Percentiles rank a stretch among this genome's conserved stretches.
Evolutionary conservation across 371 early-diverging fungal species (phyloP).

Genomic region (Lichtheimia ornata): DNA sequence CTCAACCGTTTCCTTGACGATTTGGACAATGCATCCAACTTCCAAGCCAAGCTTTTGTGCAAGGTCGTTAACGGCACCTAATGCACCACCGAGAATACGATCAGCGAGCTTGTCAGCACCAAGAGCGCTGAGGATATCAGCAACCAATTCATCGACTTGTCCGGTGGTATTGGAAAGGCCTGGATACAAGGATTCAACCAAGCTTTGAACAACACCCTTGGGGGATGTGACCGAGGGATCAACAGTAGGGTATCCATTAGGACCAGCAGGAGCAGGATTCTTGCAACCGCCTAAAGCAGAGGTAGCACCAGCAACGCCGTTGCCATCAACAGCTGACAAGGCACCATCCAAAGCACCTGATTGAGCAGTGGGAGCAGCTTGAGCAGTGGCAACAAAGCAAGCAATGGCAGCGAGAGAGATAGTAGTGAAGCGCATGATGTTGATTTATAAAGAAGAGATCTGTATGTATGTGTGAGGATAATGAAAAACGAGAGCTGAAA

Average conservation of each 20-base stretch:
- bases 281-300: too few species aligned
- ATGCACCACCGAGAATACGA: background rate
- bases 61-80: background rate
- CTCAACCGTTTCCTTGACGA: background rate
- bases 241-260: background rate
- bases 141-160: background rate
- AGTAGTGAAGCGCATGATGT: constrained; percentile 1
- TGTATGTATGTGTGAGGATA: too few species aligned
- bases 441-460: too few species aligned
- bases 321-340: too few species aligned
- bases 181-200: background rate
- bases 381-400: background rate
- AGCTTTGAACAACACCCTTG: background rate
- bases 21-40: background rate
- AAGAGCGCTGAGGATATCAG: background rate
- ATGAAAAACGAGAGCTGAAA: too few species aligned
- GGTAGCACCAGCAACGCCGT: too few species aligned
- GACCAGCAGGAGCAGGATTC: too few species aligned
- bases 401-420: background rate
- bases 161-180: background rate
- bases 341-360: too few species aligned
- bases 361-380: background rate
- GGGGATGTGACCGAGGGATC: background rate
- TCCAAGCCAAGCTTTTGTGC: background rate
- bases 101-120: background rate